Conservation (phyloP, 176 grass and related monocot genomes). For the Ensete glaucum region DNA sequence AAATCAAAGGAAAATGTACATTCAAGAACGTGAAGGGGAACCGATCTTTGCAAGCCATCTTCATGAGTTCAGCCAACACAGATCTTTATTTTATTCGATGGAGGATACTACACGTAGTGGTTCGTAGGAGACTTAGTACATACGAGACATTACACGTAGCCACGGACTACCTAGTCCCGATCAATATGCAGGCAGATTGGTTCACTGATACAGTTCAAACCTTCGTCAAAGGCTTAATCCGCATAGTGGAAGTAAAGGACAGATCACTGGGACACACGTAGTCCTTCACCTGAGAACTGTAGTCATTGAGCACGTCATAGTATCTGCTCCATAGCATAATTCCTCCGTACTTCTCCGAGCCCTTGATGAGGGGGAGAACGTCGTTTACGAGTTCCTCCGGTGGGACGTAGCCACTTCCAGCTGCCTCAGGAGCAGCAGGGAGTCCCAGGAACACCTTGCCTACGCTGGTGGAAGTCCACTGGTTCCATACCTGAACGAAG, state of each 20-base stretch:
- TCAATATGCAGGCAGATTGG: not conserved
- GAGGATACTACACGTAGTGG: too few species aligned
- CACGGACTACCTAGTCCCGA: not conserved
- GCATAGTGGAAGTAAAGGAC: not conserved
- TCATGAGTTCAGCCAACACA: too few species aligned
- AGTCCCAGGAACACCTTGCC: constrained; percentile 49
- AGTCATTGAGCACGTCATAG: constrained; percentile 33
- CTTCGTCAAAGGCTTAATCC: too few species aligned
- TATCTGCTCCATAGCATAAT: constrained; percentile 65
- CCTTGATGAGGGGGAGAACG: constrained; percentile 33
- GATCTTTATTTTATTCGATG: too few species aligned
- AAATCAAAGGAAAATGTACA: too few species aligned
- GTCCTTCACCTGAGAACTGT: constrained; percentile 28
- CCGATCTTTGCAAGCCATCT: too few species aligned
- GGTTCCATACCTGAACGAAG: constrained; percentile 39
- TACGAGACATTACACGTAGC: too few species aligned
- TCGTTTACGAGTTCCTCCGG: constrained; percentile 16
- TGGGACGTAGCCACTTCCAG: constrained; percentile 33
- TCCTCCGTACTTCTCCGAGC: constrained; percentile 33
- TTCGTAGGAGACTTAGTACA: too few species aligned
- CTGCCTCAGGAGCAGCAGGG: constrained; percentile 31
- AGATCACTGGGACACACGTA: not conserved
- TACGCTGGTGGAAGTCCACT: constrained; percentile 33
- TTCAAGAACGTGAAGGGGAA: too few species aligned
- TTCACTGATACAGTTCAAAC: not conserved